Conservation (phyloP, 192 early-diverging fungal species). For the Gonapodya prolifera region DNA sequence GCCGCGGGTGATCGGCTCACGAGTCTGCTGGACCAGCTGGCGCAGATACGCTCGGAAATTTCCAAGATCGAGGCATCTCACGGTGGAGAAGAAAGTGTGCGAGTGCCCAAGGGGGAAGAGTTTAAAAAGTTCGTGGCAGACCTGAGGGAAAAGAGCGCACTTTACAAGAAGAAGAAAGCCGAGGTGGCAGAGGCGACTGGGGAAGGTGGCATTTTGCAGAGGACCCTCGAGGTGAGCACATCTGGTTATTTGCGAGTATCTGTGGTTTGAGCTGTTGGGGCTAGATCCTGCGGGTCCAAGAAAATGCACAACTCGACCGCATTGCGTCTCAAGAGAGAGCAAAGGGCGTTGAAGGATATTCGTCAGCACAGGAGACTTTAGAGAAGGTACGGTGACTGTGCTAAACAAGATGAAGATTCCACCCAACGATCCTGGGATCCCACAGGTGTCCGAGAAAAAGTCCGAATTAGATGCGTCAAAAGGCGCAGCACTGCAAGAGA, state of each 20-base stretch:
- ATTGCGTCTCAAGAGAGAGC: conserved; percentile 21
- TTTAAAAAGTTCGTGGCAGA: conserved; percentile 48
- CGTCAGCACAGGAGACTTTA: conserved; percentile 28
- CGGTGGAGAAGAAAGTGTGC: neutral
- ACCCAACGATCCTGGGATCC: conserved; percentile 7
- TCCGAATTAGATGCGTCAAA: conserved; percentile 41
- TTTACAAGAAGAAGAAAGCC: conserved; percentile 40
- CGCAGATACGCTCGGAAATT: conserved; percentile 13
- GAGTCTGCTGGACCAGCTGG: neutral
- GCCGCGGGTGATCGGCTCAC: conserved; percentile 25
- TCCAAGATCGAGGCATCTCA: conserved; percentile 15
- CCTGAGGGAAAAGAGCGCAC: conserved; percentile 39
- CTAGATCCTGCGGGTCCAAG: conserved; percentile 20
- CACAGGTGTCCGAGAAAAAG: conserved; percentile 37
- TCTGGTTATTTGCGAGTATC: neutral
- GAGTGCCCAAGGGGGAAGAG: conserved; percentile 43
- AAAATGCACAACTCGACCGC: conserved; percentile 14
- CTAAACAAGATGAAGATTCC: conserved; percentile 4
- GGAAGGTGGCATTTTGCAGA: conserved; percentile 38
- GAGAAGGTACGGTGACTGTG: conserved; percentile 19
- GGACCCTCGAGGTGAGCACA: conserved; percentile 34
- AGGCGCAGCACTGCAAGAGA: conserved; percentile 36
- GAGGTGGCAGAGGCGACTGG: conserved; percentile 33
- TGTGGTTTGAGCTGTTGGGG: neutral
- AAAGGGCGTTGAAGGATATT: conserved; percentile 23